These are phyloP conservation scores for Trebouxia sp. DNA, from an alignment of 139 green algal genomes.

Conservation along the genomic window DNA sequence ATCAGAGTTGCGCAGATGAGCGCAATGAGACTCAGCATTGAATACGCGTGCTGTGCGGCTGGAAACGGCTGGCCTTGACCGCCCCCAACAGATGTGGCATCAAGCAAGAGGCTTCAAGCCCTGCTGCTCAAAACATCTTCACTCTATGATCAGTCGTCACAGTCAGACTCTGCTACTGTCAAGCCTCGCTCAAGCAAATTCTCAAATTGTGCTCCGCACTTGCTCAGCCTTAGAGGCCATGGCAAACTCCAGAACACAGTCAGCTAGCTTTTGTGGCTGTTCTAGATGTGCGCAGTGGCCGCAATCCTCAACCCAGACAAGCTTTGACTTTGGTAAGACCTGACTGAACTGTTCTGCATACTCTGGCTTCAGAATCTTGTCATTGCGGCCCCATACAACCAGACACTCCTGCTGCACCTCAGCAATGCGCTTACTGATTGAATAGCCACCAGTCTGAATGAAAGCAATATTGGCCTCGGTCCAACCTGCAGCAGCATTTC, in stretches of 20 bases:
- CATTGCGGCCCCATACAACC: slow-evolving; percentile 91
- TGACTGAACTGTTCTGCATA: slow-evolving; percentile 61
- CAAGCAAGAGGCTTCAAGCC: too few species aligned
- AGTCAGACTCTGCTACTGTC: too few species aligned
- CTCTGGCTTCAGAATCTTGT: slow-evolving; percentile 76
- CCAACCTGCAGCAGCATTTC: slow-evolving; percentile 62
- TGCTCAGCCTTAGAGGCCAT: background rate
- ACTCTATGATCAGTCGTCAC: too few species aligned
- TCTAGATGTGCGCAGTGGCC: slow-evolving; percentile 90
- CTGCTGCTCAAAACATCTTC: too few species aligned
- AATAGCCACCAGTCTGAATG: slow-evolving; percentile 90
- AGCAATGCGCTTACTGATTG: slow-evolving; percentile 44
- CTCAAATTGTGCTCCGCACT: background rate
- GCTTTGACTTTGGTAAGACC: slow-evolving; percentile 50
- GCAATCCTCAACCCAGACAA: slow-evolving; percentile 78
- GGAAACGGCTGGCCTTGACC: too few species aligned
- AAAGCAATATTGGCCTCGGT: slow-evolving; percentile 86
- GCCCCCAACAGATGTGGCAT: too few species aligned
- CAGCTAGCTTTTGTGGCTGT: slow-evolving; percentile 60
- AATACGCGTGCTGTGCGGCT: too few species aligned
- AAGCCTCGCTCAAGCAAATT: too few species aligned
- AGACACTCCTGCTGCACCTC: slow-evolving; percentile 66
- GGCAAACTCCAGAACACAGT: slow-evolving; percentile 42
- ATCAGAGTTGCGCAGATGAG: too few species aligned
- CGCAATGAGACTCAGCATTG: too few species aligned